Conservation (phyloP, 2,329 filamentous ascomycete species). For the Clonostachys solani region DNA sequence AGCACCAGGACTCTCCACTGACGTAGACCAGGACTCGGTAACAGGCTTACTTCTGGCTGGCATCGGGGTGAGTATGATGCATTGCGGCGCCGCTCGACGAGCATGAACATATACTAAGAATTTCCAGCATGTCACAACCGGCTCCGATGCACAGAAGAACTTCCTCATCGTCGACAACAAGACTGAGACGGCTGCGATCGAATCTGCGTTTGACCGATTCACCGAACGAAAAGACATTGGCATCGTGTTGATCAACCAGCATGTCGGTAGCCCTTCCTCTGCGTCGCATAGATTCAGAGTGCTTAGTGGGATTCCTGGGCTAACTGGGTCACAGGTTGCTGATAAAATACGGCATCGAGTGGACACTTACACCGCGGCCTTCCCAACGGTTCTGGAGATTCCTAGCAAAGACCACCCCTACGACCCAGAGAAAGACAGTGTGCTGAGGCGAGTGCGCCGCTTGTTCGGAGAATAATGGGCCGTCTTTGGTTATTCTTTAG, state of each 20-base stretch:
- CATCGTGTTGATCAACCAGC: constrained; percentile 95
- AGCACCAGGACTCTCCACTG: constrained; percentile 7
- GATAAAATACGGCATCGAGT: constrained; percentile 89
- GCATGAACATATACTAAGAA: no score
- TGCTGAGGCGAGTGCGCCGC: constrained; percentile 76
- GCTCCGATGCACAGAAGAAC: constrained; percentile 91
- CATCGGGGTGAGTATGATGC: constrained; percentile 65
- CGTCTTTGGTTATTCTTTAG: no score
- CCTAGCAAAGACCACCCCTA: constrained; percentile 99
- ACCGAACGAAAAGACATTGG: constrained; percentile 94
- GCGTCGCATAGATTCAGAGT: background rate
- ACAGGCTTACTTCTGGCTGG: constrained; percentile 93
- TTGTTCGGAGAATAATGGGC: constrained; percentile 60
- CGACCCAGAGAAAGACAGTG: constrained; percentile 97
- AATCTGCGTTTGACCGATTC: constrained; percentile 85
- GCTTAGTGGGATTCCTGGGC: background rate
- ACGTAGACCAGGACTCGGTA: constrained; percentile 73
- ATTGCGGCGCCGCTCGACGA: no score
- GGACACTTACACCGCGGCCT: constrained; percentile 89
- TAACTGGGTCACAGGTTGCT: constrained; percentile 61
- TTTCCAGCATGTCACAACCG: constrained; percentile 80
- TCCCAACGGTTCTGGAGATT: constrained; percentile 94
- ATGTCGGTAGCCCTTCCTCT: constrained; percentile 52
- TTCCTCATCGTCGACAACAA: constrained; percentile 95
- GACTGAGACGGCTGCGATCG: constrained; percentile 84